Conservation (phyloP, 768 basidiomycete genomes). For the Lentinula boryana region DNA sequence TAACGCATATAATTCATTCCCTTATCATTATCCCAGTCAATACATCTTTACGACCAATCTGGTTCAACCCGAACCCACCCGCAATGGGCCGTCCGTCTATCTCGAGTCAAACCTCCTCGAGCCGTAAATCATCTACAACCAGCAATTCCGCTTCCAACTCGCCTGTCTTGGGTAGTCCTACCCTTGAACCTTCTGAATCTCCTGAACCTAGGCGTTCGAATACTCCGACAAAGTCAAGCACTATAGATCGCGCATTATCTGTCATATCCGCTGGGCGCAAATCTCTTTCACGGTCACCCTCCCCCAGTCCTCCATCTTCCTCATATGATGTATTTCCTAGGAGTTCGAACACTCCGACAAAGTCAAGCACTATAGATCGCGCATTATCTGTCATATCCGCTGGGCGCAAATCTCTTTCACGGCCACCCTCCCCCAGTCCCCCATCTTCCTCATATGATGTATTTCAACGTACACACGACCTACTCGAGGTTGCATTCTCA, state of each 20-base stretch:
- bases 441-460: conserved; percentile 35
- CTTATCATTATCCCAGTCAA: conserved; percentile 75
- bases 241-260: conserved; percentile 54
- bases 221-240: conserved; percentile 30
- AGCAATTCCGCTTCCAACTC: conserved; percentile 27
- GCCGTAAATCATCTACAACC: conserved; percentile 25
- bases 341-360: conserved; percentile 17
- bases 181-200: conserved; percentile 16
- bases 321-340: too few relatives aligned
- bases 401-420: conserved; percentile 45
- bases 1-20: conserved; percentile 78
- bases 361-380: conserved; percentile 47
- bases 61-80: conserved; percentile 47
- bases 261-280: conserved; percentile 47
- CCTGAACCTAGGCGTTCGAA: conserved; percentile 14
- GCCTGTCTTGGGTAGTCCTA: conserved; percentile 36
- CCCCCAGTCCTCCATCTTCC: conserved; percentile 30
- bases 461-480: conserved; percentile 58
- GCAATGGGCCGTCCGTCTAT: conserved; percentile 8
- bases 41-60: conserved; percentile 46
- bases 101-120: conserved; percentile 21
- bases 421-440: conserved; percentile 37
- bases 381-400: conserved; percentile 50
- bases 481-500: conserved; percentile 53
- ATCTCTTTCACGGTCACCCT: conserved; percentile 43